Evolutionary conservation across 2,329 filamentous ascomycete genomes (phyloP).

Genomic region (Periconia sp.): DNA sequence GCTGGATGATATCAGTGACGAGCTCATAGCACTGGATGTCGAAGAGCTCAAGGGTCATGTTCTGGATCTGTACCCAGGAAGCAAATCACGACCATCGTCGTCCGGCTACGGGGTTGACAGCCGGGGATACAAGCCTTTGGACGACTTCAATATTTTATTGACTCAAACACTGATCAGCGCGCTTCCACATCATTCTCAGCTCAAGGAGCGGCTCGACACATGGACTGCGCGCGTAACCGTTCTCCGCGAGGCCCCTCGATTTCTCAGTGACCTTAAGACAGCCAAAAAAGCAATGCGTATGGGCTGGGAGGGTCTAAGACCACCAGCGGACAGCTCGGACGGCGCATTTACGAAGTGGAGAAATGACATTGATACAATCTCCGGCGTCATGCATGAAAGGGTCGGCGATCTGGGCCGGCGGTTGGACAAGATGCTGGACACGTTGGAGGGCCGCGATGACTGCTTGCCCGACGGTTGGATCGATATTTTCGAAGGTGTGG

Average conservation of each 20-base stretch:
- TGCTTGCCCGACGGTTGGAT: conserved; percentile 87
- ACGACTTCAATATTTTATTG: conserved; percentile 87
- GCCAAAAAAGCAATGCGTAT: conserved; percentile 69
- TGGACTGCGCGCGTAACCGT: conserved; percentile 82
- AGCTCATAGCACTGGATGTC: conserved; percentile 73
- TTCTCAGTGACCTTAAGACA: conserved; percentile 68
- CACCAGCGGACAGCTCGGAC: conserved; percentile 38
- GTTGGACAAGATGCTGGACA: conserved; percentile 86
- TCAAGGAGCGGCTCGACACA: conserved; percentile 73
- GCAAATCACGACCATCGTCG: conserved; percentile 53
- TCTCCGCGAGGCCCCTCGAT: conserved; percentile 72
- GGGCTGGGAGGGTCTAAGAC: conserved; percentile 68
- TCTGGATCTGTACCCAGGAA: conserved; percentile 73
- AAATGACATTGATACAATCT: conserved; percentile 59
- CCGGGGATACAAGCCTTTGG: conserved; percentile 71
- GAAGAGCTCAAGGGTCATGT: conserved; percentile 92
- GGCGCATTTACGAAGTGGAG: conserved; percentile 40
- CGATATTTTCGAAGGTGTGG: conserved; percentile 80
- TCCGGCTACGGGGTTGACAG: conserved; percentile 36
- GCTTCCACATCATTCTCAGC: conserved; percentile 77
- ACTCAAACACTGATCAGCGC: conserved; percentile 91
- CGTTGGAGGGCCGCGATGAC: conserved; percentile 81
- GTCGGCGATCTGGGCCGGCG: conserved; percentile 73
- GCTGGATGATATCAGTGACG: conserved; percentile 73
- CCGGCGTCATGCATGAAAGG: conserved; percentile 68